Evolutionary conservation across 192 early-diverging fungal species (phyloP), one percentile per base, ranked within the genome.

Genomic region (Borealophlyctis nickersoniae): DNA sequence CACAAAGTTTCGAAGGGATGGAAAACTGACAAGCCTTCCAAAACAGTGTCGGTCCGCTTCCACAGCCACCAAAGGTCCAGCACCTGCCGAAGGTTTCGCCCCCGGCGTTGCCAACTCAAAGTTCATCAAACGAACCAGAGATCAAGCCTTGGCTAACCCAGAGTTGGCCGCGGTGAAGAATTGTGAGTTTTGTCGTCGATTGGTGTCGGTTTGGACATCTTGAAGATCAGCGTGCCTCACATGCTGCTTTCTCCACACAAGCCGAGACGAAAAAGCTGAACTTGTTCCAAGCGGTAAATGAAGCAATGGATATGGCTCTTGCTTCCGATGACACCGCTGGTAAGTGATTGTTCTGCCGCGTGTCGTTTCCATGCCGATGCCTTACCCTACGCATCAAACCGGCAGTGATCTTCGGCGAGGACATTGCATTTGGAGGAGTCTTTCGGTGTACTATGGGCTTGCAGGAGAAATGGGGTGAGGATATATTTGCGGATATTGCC

Each of bases 391-490:
- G n/a, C n/a, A n/a, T n/a, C n/a, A 5, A 2, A 33, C 26, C n/a
- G 31, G 11, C 62, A 84, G 93, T 95, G 0, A 82, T 98, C 11
- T 98, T 98, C 82, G 95, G 95, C 49, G 94, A 98, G 70, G 96
- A 98, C 79, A 93, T 98, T 2, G 87, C 89, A 3, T 98, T 98
- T 75, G 96, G 96, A 58, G 96, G 96, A 7, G 96, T 98, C 9
- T 98, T 98, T 75, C 82, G 96, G 52, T 93, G 90, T 74, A 93
- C 96, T 5, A 86, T 93, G 58, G 93, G 93, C 4, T 75, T 98
- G 29, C 85, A 88, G 0, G 89, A 94, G 56, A 91, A 91, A 72
- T 96, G 91, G 75, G 95, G 95, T 70, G 32, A 19, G 67, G 24
- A 36, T 7, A 24, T 33, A 19, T n/a, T 27, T 11, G 9, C 24